Conservation (phyloP, 148 eudicot genomes). For the Diospyros lotus region DNA sequence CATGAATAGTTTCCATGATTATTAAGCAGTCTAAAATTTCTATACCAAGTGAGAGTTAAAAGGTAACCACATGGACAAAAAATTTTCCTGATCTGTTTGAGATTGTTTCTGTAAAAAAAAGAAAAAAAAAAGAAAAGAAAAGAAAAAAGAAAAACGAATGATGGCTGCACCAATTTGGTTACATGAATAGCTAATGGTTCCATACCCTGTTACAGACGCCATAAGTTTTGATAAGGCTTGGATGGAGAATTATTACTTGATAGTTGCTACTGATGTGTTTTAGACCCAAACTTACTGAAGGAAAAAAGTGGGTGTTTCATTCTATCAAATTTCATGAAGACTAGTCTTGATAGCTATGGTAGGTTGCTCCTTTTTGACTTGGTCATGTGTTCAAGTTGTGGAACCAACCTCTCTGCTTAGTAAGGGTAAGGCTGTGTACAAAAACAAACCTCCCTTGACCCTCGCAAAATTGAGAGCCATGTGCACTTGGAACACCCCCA, state of each 20-base stretch:
- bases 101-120: neutral
- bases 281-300: neutral
- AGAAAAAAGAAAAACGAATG: neutral
- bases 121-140: no score
- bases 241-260: neutral
- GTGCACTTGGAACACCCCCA: no score
- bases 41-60: neutral
- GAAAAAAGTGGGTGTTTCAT: neutral
- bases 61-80: no score
- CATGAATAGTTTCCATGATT: neutral
- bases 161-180: neutral
- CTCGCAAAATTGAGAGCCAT: no score
- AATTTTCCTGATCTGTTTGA: neutral
- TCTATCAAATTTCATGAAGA: neutral
- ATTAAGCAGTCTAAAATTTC: neutral
- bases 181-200: neutral
- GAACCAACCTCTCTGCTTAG: no score
- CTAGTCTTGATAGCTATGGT: no score
- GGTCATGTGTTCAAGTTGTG: no score
- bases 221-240: neutral
- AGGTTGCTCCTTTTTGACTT: no score
- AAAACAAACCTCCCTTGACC: no score
- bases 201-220: neutral
- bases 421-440: no score
- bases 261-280: neutral